Conservation (phyloP, 441 rosid species). For the Pelargonium cotyledonis region DNA sequence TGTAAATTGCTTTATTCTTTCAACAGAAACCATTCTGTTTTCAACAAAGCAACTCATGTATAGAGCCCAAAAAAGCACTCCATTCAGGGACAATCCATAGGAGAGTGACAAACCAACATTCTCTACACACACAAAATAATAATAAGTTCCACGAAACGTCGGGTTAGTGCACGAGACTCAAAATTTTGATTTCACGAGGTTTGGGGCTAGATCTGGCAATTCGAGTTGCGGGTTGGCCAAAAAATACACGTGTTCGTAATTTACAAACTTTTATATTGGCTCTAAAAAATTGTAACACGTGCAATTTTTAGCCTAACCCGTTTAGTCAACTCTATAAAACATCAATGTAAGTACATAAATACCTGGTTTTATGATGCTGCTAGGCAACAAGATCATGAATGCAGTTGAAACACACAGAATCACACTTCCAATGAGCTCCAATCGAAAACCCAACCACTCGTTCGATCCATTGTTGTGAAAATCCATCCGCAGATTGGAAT, state of each 20-base stretch:
- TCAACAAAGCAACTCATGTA: conserved; percentile 74
- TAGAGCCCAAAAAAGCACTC: conserved; percentile 75
- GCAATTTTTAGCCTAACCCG: too few relatives aligned
- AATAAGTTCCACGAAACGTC: too few relatives aligned
- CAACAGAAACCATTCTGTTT: conserved; percentile 82
- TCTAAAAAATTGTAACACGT: too few relatives aligned
- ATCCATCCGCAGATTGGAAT: conserved; percentile 77
- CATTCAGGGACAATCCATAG: conserved; percentile 84
- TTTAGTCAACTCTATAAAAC: too few relatives aligned
- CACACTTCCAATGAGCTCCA: conserved; percentile 63
- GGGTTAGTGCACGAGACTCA: too few relatives aligned
- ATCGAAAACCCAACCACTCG: conserved; percentile 82
- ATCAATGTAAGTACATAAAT: too few relatives aligned
- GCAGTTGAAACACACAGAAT: conserved; percentile 64
- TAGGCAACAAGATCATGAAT: conserved; percentile 40
- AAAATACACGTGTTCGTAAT: too few relatives aligned
- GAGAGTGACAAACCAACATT: conserved; percentile 71
- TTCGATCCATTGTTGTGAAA: conserved; percentile 80
- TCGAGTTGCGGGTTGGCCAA: too few relatives aligned
- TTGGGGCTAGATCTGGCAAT: too few relatives aligned
- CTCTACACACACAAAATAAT: conserved; percentile 31
- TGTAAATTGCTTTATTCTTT: conserved; percentile 89
- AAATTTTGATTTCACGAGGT: too few relatives aligned
- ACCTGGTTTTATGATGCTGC: conserved; percentile 79
- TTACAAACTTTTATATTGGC: too few relatives aligned